Conservation (phyloP, 1,284 basidiomycete species). For the Cutaneotrichosporon mucoides region DNA sequence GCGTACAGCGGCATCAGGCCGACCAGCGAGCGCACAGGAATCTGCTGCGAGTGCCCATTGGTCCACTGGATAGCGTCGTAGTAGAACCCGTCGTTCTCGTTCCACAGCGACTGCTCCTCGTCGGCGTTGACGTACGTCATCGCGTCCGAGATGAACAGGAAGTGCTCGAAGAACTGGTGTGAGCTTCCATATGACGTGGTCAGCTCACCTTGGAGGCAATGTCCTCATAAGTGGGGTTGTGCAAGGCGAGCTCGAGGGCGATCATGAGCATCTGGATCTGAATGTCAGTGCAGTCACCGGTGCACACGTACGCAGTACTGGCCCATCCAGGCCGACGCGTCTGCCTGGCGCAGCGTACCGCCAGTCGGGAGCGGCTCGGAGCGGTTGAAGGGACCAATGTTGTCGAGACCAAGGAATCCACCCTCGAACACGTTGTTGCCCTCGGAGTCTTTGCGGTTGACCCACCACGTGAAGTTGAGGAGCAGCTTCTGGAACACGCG, state of each 20-base stretch:
- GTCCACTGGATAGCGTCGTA: slow-evolving; percentile 94
- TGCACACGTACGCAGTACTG: slow-evolving; percentile 97
- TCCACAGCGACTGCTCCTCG: slow-evolving; percentile 82
- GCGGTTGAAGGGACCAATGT: slow-evolving; percentile 96
- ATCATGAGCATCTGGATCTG: slow-evolving; percentile 72
- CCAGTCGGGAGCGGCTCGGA: slow-evolving; percentile 95
- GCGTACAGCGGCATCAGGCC: slow-evolving; percentile 94
- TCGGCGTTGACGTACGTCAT: slow-evolving; percentile 87
- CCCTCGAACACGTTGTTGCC: slow-evolving; percentile 98
- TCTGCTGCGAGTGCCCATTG: slow-evolving; percentile 73
- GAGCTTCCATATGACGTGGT: not conserved
- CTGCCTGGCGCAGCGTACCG: slow-evolving; percentile 85
- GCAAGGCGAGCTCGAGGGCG: slow-evolving; percentile 93
- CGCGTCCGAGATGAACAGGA: slow-evolving; percentile 93
- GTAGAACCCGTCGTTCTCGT: slow-evolving; percentile 94
- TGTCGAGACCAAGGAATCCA: slow-evolving; percentile 95
- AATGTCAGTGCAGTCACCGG: too few species aligned
- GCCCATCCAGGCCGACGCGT: slow-evolving; percentile 99
- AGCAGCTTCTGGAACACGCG: slow-evolving; percentile 92
- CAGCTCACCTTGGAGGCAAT: slow-evolving; percentile 77
- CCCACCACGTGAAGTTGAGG: slow-evolving; percentile 99
- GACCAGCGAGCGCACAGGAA: slow-evolving; percentile 88
- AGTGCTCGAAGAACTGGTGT: slow-evolving; percentile 64
- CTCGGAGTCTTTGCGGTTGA: slow-evolving; percentile 92
- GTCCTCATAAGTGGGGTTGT: slow-evolving; percentile 96